A percentile compares a stretch with the other conserved stretches of the same genome.
phyloP scores from a whole-genome alignment of 2,329 filamentous ascomycete genomes.

The Stylonectria norvegica region DNA sequence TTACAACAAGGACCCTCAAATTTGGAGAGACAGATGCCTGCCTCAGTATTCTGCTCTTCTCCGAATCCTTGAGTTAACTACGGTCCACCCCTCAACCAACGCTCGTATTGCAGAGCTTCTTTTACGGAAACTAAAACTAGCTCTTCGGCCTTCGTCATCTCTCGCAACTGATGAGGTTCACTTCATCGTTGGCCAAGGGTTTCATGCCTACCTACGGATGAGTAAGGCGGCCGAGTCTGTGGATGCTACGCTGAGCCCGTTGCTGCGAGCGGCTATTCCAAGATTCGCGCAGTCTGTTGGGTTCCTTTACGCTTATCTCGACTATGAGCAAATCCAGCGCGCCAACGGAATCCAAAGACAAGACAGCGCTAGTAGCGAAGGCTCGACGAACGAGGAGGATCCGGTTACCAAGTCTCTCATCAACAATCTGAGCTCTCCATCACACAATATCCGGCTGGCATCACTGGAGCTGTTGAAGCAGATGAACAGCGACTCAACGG shows the following conservation, averaged over 20 bases:
- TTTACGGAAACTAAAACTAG: slow-evolving; percentile 62
- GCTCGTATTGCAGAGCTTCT: slow-evolving; percentile 64
- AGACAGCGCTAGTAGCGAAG: slow-evolving; percentile 41
- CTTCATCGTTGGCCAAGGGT: slow-evolving; percentile 73
- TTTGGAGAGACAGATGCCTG: slow-evolving; percentile 60
- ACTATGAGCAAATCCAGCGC: slow-evolving; percentile 45
- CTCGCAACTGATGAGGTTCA: slow-evolving; percentile 61
- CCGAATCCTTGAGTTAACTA: slow-evolving; percentile 58
- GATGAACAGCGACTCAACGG: slow-evolving; percentile 39
- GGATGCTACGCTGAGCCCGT: slow-evolving; percentile 59
- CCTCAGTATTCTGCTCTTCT: slow-evolving; percentile 67
- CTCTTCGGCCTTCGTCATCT: slow-evolving; percentile 58
- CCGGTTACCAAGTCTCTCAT: slow-evolving; percentile 63
- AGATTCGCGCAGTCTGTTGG: slow-evolving; percentile 62
- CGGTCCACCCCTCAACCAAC: slow-evolving; percentile 63
- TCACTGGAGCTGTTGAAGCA: slow-evolving; percentile 70
- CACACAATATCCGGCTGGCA: slow-evolving; percentile 68
- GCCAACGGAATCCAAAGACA: slow-evolving; percentile 18
- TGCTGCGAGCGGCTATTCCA: slow-evolving; percentile 63
- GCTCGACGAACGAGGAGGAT: slow-evolving; percentile 48
- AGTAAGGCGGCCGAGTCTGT: slow-evolving; percentile 55
- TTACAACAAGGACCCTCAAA: slow-evolving; percentile 59
- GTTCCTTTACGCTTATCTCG: slow-evolving; percentile 62
- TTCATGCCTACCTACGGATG: slow-evolving; percentile 68
- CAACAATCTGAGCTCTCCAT: slow-evolving; percentile 70